Evolutionary conservation across 768 basidiomycete genomes (phyloP), one percentile per base, ranked within the genome.

Genomic region (Polyporus arcularius): DNA sequence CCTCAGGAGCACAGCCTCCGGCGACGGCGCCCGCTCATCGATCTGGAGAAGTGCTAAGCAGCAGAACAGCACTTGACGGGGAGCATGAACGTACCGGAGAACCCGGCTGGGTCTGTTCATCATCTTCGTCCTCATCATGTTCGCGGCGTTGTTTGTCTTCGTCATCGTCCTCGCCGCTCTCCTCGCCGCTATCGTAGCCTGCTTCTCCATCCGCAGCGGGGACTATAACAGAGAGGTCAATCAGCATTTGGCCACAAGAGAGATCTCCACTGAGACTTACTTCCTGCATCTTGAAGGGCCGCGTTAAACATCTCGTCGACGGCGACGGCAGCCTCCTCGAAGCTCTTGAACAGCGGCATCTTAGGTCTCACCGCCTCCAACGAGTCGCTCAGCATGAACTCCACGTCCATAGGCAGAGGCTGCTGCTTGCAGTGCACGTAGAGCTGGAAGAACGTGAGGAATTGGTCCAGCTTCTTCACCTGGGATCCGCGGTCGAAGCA

Each of bases 321-420:
- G 4, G 89, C 94, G 14, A 76, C 67, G 0, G 93, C 94, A 10
- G 96, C 94, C 65, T 96, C 92, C 58, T 93, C 92, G 60, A 92
- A 80, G 8, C 82, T 89, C 72, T 90, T 94, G 57, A 82, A 79
- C 65, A 86, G 75, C 35, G 78, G 73, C 43, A 92, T 71, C 67
- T 92, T 95, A 0, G 96, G 95, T 59, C 96, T 82, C n/a, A 98
- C 79, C 51, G 90, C 89, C 78, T 98, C 96, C 9, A 99, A 74
- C 1, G 96, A 97, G 73, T 99, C 97, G 0, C 87, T 86, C 7
- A 97, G 73, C 94, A 98, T 96, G 75, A 98, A 99, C 55, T 97
- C 96, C 11, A 97, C 90, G 63, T 99, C 97, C 95, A 98, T 96
- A 0, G 97, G 89, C n/a, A 96, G 73, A 26, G 86, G 79, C 47